Base-by-base conservation (phyloP, 2,329 filamentous ascomycete species). In the Clonostachys byssicola region DNA sequence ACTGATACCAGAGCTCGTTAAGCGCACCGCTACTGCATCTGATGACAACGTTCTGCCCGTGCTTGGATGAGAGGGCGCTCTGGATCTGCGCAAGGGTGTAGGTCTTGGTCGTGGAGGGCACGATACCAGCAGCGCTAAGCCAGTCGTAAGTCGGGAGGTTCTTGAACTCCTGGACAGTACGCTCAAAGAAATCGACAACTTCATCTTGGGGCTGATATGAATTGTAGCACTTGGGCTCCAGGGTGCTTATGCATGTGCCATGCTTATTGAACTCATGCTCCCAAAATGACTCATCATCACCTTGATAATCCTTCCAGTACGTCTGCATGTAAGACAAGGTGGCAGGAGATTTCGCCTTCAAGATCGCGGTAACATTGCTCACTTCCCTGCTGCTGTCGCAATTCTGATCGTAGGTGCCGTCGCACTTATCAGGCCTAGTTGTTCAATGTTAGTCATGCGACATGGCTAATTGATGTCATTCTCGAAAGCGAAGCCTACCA, bases 211-310 rank as follows among this genome's bases (percentile, higher is more conserved):
- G 64, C 47, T 72, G 64, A 61, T 88, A 86, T 56, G 69, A 60
- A 4, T 68, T 65, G 66, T 89, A 91, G 71, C 87, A 91, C 16
- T 66, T 63, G 0, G 86, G 78, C 42, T 83, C 73, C 9, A 90
- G 73, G 0, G 86, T 90, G 55, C 73, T 81, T 52, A 89, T 80
- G 65, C 86, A 89, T 14, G 73, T 77, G 46, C 87, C 87, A 60
- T 91, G 86, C 62, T 88, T 90, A 53, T 73, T 71, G 80, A 83
- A 90, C 64, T 90, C 86, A 61, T 89, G 85, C 59, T 85, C 71
- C 86, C 86, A 90, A 54, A 90, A 80, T 10, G 66, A 66, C 55
- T 85, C 77, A 53, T 85, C 79, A 39, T 82, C 65, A 47, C 84
- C 84, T 42, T 76, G 60, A 63, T 83, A 79, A 58, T 85, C 81